Percentiles rank a stretch among this genome's conserved stretches.
Conservation (phyloP, 129 eudicot genomes). For the Oenanthe sinensis region DNA sequence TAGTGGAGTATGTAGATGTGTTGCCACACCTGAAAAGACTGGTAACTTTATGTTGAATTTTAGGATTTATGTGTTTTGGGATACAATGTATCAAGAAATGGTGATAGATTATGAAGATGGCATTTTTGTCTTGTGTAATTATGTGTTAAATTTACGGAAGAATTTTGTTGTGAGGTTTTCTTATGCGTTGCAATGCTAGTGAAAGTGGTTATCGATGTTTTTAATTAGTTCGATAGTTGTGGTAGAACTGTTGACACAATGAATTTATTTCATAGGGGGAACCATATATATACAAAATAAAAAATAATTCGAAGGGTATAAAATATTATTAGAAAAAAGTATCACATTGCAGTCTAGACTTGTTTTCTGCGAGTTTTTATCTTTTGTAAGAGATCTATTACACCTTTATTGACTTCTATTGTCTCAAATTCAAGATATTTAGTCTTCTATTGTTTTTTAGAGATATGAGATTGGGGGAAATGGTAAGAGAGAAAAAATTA, state of each 20-base stretch:
- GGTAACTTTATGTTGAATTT: constrained; percentile 19
- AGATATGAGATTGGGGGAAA: neutral
- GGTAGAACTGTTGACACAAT: neutral
- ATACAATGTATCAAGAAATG: too few species aligned
- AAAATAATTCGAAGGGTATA: neutral
- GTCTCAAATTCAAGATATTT: neutral
- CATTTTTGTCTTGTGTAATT: neutral
- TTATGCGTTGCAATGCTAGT: neutral
- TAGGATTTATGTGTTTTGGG: too few species aligned
- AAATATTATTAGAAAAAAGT: neutral
- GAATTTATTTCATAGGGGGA: neutral
- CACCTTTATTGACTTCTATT: neutral
- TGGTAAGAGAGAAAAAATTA: neutral
- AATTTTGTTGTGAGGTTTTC: neutral
- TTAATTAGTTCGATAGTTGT: neutral
- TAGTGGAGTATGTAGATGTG: constrained; percentile 47
- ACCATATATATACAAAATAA: neutral
- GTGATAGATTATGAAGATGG: neutral
- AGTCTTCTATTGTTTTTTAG: neutral
- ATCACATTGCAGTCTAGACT: neutral
- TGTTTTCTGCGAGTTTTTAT: neutral
- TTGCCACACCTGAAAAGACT: constrained; percentile 60
- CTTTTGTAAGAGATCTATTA: neutral
- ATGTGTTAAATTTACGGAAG: neutral
- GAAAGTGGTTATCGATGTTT: neutral